Evolutionary conservation across 768 basidiomycete genomes (phyloP).

Genomic region (Trametes cinnabarina): DNA sequence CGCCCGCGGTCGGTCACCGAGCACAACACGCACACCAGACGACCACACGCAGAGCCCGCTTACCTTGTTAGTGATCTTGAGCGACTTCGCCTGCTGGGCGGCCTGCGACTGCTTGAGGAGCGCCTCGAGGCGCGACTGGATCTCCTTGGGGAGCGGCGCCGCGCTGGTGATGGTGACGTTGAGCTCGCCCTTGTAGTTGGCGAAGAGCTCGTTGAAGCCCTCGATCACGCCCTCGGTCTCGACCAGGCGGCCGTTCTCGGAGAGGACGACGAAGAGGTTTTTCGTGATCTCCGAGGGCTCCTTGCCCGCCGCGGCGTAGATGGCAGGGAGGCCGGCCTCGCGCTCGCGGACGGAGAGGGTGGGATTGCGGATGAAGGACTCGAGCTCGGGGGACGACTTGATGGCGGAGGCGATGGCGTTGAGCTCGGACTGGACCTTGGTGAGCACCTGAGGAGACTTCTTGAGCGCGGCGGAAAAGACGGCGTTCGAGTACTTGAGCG

Average conservation of each 20-base stretch:
- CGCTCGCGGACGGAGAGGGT: conserved; percentile 84
- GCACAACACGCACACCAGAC: too few relatives aligned
- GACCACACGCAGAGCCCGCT: not conserved
- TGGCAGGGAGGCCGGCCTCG: conserved; percentile 55
- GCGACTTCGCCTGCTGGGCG: conserved; percentile 80
- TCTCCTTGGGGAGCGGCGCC: conserved; percentile 71
- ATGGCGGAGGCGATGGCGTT: conserved; percentile 66
- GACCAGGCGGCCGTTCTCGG: conserved; percentile 88
- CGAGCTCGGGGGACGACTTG: conserved; percentile 60
- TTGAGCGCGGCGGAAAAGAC: conserved; percentile 77
- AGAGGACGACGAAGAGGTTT: conserved; percentile 87
- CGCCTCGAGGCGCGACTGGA: conserved; percentile 76
- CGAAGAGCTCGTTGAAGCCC: conserved; percentile 87
- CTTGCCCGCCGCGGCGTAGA: conserved; percentile 76
- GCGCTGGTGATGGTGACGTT: conserved; percentile 92
- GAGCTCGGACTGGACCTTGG: conserved; percentile 85
- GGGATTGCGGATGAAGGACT: conserved; percentile 82
- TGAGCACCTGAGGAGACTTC: conserved; percentile 80
- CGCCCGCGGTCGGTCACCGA: not conserved
- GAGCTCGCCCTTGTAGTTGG: conserved; percentile 89
- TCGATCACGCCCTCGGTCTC: conserved; percentile 86
- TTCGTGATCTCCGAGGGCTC: conserved; percentile 84
- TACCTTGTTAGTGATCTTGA: conserved; percentile 93
- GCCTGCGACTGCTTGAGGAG: conserved; percentile 83
- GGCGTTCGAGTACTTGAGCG: conserved; percentile 82